Evolutionary conservation across 306 rosid genomes (phyloP).

Genomic region (Luffa acutangula): DNA sequence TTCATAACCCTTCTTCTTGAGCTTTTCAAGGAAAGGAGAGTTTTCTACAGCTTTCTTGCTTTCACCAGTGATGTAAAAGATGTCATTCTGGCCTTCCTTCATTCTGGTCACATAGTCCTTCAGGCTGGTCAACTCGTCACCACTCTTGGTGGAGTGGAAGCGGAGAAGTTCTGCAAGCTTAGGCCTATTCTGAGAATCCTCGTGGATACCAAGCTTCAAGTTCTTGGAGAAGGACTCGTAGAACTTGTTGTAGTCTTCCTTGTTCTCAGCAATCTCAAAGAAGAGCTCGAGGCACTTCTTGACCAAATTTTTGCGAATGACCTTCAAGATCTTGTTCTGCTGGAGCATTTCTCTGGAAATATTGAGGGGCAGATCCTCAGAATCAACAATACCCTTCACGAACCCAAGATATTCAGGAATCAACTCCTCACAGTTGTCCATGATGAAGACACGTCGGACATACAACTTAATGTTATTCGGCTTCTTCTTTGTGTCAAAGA

Average conservation of each 20-base stretch:
- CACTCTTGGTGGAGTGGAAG: slow-evolving; percentile 22
- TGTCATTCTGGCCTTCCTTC: slow-evolving; percentile 26
- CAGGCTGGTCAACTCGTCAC: slow-evolving; percentile 23
- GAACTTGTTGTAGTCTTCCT: slow-evolving; percentile 21
- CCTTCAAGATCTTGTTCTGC: slow-evolving; percentile 23
- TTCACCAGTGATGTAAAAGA: slow-evolving; percentile 23
- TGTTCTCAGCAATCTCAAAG: slow-evolving; percentile 20
- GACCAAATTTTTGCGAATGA: slow-evolving; percentile 20
- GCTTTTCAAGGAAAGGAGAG: slow-evolving; percentile 26
- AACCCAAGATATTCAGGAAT: slow-evolving; percentile 22
- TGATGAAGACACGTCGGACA: slow-evolving; percentile 20
- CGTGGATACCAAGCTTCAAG: slow-evolving; percentile 23
- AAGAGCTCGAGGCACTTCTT: slow-evolving; percentile 30
- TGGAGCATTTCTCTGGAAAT: slow-evolving; percentile 25
- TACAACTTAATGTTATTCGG: slow-evolving; percentile 23
- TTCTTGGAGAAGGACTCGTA: slow-evolving; percentile 24
- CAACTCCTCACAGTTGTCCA: slow-evolving; percentile 29
- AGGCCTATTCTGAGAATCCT: slow-evolving; percentile 22
- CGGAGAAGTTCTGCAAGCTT: slow-evolving; percentile 22
- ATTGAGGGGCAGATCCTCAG: slow-evolving; percentile 17
- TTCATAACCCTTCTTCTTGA: slow-evolving; percentile 24
- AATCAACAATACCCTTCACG: slow-evolving; percentile 12
- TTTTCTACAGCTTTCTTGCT: slow-evolving; percentile 26
- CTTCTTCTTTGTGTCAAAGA: slow-evolving; percentile 25
- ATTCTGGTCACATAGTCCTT: slow-evolving; percentile 10